These are phyloP conservation scores for Apiotrichum veenhuisii DNA, from an alignment of 1,284 basidiomycete genomes.

Conservation along the genomic window DNA sequence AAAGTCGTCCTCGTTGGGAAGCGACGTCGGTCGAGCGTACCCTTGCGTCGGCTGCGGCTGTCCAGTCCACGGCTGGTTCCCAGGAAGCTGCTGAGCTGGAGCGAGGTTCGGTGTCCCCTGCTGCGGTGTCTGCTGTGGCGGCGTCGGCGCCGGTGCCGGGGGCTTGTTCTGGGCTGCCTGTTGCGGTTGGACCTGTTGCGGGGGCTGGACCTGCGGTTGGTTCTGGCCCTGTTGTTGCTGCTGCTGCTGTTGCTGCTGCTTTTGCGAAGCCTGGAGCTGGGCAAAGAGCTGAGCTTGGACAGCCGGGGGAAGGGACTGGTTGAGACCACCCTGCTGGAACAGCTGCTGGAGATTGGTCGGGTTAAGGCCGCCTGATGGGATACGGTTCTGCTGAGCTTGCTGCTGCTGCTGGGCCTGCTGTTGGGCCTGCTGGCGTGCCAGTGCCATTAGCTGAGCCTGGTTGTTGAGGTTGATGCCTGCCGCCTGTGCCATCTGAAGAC, in stretches of 20 bases:
- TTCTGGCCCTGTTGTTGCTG: slow-evolving; percentile 5
- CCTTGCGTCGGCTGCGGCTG: neutral
- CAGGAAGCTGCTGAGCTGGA: neutral
- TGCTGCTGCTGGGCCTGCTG: slow-evolving; percentile 7
- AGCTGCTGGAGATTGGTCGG: slow-evolving; percentile 15
- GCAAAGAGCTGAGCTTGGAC: slow-evolving; percentile 17
- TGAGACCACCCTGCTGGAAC: slow-evolving; percentile 5
- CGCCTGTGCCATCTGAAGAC: slow-evolving; percentile 7
- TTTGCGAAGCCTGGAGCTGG: slow-evolving; percentile 5
- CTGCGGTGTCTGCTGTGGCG: slow-evolving; percentile 7
- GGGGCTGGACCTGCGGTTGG: slow-evolving; percentile 3
- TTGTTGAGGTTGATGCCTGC: slow-evolving; percentile 8
- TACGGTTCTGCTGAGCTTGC: slow-evolving; percentile 3
- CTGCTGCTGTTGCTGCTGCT: slow-evolving; percentile 2
- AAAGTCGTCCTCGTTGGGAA: slow-evolving; percentile 11
- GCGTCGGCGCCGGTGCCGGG: neutral
- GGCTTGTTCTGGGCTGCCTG: slow-evolving; percentile 2
- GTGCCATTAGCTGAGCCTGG: slow-evolving; percentile 1
- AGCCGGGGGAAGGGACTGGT: slow-evolving; percentile 5
- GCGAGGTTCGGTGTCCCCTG: slow-evolving; percentile 13
- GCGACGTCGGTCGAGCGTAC: slow-evolving; percentile 3
- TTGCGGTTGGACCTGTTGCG: slow-evolving; percentile 7
- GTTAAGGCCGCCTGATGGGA: neutral
- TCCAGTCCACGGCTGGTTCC: slow-evolving; percentile 2
- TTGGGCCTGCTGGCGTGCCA: slow-evolving; percentile 2